Evolutionary conservation across 768 basidiomycete genomes (phyloP).

Genomic region (Imleria badia): DNA sequence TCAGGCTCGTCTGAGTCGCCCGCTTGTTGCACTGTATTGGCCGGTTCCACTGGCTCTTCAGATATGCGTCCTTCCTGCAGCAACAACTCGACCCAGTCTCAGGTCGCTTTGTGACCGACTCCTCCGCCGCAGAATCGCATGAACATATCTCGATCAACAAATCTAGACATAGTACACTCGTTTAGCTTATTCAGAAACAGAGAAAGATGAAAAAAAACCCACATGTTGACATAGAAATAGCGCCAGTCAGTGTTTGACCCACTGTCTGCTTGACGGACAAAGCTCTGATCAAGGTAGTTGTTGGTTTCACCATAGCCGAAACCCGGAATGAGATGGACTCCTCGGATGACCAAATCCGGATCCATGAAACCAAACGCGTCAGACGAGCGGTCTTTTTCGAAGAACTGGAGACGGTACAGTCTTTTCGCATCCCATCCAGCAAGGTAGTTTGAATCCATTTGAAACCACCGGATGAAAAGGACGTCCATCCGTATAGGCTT

Average conservation of each 20-base stretch:
- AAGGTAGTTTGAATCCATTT: background rate
- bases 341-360: background rate
- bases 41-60: too few species aligned
- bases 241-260: slow-evolving; percentile 24
- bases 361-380: background rate
- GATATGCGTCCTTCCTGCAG: too few species aligned
- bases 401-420: background rate
- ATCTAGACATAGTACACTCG: too few species aligned
- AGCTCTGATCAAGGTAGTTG: too few species aligned
- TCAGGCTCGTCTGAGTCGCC: too few species aligned
- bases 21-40: too few species aligned
- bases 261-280: too few species aligned
- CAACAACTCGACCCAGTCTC: too few species aligned
- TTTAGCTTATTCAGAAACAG: too few species aligned
- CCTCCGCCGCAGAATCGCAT: slow-evolving; percentile 30
- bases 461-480: background rate
- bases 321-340: background rate
- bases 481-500: background rate
- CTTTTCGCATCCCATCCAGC: background rate
- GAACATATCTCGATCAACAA: slow-evolving; percentile 1
- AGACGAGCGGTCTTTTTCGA: background rate
- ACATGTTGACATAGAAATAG: slow-evolving; percentile 36
- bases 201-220: too few species aligned
- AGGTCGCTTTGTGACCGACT: slow-evolving; percentile 28
- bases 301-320: too few species aligned